Conservation (phyloP, 352 stramenopile species). For the Phytophthora meadii region DNA sequence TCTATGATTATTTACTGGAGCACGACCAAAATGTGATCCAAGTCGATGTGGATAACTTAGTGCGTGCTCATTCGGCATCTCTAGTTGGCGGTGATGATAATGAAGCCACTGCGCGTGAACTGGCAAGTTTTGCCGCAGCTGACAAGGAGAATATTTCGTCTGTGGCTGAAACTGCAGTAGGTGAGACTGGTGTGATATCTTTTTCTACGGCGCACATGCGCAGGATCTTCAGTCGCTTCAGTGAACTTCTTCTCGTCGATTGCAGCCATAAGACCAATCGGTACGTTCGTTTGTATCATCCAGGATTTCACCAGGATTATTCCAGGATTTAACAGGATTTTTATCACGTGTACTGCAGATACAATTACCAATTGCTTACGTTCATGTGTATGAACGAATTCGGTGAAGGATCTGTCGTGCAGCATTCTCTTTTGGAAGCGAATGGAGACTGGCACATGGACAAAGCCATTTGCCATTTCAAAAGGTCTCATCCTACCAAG, state of each 20-base stretch:
- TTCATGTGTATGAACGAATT: slow-evolving; percentile 28
- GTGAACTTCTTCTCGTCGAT: slow-evolving; percentile 14
- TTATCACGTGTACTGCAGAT: slow-evolving; percentile 5
- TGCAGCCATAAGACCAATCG: slow-evolving; percentile 19
- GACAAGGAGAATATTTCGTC: background rate
- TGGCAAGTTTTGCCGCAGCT: slow-evolving; percentile 1
- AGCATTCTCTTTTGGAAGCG: slow-evolving; percentile 6
- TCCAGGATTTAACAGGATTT: background rate
- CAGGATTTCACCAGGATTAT: slow-evolving; percentile 3
- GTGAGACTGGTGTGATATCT: slow-evolving; percentile 11
- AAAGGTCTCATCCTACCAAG: background rate
- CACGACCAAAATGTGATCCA: no score
- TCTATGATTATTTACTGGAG: no score
- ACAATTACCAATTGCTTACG: slow-evolving; percentile 26
- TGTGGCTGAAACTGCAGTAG: background rate
- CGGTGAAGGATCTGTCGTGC: slow-evolving; percentile 3
- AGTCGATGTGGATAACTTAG: slow-evolving; percentile 22
- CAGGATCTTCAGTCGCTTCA: slow-evolving; percentile 10
- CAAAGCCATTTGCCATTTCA: background rate
- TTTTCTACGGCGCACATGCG: slow-evolving; percentile 12
- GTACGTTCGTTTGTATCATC: background rate
- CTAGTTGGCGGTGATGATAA: slow-evolving; percentile 3
- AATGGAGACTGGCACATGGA: slow-evolving; percentile 6
- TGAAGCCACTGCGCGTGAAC: background rate
- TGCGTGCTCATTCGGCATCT: slow-evolving; percentile 3